phyloP scores from a whole-genome alignment of 2,329 filamentous ascomycete species.

The Neofusicoccum ribis region DNA sequence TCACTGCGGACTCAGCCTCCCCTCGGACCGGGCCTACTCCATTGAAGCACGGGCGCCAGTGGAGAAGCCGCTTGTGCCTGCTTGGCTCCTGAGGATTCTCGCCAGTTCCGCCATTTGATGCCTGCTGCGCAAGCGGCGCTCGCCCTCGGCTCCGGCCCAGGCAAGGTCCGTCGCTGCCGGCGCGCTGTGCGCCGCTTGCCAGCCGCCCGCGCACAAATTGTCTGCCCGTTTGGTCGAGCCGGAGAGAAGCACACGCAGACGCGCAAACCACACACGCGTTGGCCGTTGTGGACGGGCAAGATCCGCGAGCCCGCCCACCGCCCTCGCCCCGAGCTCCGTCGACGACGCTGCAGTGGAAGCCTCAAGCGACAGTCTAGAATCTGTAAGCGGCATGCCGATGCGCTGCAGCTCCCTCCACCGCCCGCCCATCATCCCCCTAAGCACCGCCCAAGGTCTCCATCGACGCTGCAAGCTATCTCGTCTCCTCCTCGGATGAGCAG shows the following conservation, averaged over 20 bases:
- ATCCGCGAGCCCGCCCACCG: not conserved
- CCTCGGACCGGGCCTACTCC: constrained; percentile 14
- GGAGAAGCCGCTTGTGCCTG: constrained; percentile 13
- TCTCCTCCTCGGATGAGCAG: constrained; percentile 8
- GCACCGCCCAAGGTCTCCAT: not conserved
- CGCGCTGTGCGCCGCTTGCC: constrained; percentile 1
- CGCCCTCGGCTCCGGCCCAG: constrained; percentile 5
- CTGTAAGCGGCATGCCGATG: not conserved
- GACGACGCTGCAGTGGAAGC: constrained; percentile 1
- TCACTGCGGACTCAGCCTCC: constrained; percentile 10
- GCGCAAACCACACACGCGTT: constrained; percentile 9
- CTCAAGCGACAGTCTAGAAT: constrained; percentile 6
- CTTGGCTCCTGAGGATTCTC: constrained; percentile 18
- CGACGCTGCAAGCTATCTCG: constrained; percentile 5
- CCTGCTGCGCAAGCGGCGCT: constrained; percentile 3
- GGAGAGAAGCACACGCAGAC: constrained; percentile 3
- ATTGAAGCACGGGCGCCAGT: constrained; percentile 13
- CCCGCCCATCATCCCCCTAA: constrained; percentile 5
- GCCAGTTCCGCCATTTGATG: constrained; percentile 8
- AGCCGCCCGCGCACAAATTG: not conserved
- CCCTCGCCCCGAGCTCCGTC: constrained; percentile 7
- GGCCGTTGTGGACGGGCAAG: not conserved
- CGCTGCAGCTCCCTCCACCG: constrained; percentile 5
- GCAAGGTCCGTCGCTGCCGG: constrained; percentile 4
- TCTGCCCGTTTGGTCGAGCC: not conserved